phyloP scores from a whole-genome alignment of 2,329 filamentous ascomycete species.

The Fusarium agapanthi region DNA sequence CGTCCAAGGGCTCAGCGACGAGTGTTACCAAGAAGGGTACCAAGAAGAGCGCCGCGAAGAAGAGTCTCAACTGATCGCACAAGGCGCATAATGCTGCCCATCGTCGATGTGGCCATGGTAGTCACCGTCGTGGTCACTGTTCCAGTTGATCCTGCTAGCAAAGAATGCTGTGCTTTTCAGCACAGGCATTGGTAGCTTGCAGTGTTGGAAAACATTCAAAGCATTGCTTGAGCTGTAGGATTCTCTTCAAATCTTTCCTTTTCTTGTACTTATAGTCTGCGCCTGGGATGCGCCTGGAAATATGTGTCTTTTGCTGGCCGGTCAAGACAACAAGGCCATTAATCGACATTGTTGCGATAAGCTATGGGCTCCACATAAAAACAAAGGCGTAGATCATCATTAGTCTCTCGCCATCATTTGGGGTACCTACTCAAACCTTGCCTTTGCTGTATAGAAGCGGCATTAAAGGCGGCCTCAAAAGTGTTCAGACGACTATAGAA shows the following conservation, averaged over 20 bases:
- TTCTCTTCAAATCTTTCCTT: rapidly evolving
- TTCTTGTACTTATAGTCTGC: neutral
- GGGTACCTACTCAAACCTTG: rapidly evolving
- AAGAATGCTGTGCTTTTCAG: rapidly evolving
- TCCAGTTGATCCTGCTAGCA: neutral
- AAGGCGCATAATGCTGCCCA: neutral
- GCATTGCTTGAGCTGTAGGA: rapidly evolving
- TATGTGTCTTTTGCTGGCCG: neutral
- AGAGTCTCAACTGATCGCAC: neutral
- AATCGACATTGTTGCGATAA: neutral
- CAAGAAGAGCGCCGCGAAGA: neutral
- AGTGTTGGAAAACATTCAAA: no score
- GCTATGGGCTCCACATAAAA: rapidly evolving
- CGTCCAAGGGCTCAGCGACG: neutral
- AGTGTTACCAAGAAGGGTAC: neutral
- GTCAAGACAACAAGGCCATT: rapidly evolving
- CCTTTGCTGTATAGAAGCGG: neutral
- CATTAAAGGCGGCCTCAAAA: neutral
- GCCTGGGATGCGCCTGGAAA: neutral
- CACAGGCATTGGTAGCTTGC: neutral
- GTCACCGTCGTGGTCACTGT: neutral
- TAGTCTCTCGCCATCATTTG: rapidly evolving
- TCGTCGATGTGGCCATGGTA: neutral
- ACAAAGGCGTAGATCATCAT: rapidly evolving
- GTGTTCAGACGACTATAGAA: no score